These are phyloP conservation scores for Pseudogymnoascus sp. DNA, from an alignment of 2,329 filamentous ascomycete species.

Conservation along the genomic window DNA sequence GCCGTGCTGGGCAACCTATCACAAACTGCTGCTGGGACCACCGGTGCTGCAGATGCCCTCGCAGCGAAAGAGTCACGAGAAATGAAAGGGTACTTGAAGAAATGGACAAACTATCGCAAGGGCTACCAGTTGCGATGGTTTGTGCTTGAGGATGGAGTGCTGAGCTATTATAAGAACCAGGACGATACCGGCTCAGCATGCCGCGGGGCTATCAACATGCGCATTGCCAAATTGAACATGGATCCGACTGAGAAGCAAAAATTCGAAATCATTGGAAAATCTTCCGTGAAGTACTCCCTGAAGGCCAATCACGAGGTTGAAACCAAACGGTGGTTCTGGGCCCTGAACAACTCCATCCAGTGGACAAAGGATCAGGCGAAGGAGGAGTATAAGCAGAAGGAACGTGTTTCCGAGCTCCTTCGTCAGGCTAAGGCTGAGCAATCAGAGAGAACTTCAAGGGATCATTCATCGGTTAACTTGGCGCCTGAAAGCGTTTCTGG, in stretches of 20 bases:
- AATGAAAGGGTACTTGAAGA: slow-evolving; percentile 98
- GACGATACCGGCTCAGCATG: slow-evolving; percentile 95
- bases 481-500: slow-evolving; percentile 21
- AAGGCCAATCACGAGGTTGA: slow-evolving; percentile 98
- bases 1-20: slow-evolving; percentile 77
- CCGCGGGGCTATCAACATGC: slow-evolving; percentile 97
- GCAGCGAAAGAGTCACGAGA: slow-evolving; percentile 84
- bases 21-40: slow-evolving; percentile 43
- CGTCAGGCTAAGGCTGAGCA: slow-evolving; percentile 76
- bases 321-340: slow-evolving; percentile 98
- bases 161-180: slow-evolving; percentile 99
- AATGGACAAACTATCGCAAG: slow-evolving; percentile 98
- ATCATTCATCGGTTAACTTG: slow-evolving; percentile 28
- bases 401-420: slow-evolving; percentile 67
- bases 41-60: slow-evolving; percentile 51
- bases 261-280: slow-evolving; percentile 97
- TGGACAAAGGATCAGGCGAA: slow-evolving; percentile 96
- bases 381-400: slow-evolving; percentile 74
- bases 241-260: slow-evolving; percentile 94
- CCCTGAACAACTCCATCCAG: slow-evolving; percentile 96
- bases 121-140: slow-evolving; percentile 98
- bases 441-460: slow-evolving; percentile 44
- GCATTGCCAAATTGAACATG: slow-evolving; percentile 91
- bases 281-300: slow-evolving; percentile 94
- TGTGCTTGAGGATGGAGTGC: slow-evolving; percentile 89